Base-by-base conservation (phyloP, 1,139 yeast genomes). In the Blastobotrys ciferrii region DNA sequence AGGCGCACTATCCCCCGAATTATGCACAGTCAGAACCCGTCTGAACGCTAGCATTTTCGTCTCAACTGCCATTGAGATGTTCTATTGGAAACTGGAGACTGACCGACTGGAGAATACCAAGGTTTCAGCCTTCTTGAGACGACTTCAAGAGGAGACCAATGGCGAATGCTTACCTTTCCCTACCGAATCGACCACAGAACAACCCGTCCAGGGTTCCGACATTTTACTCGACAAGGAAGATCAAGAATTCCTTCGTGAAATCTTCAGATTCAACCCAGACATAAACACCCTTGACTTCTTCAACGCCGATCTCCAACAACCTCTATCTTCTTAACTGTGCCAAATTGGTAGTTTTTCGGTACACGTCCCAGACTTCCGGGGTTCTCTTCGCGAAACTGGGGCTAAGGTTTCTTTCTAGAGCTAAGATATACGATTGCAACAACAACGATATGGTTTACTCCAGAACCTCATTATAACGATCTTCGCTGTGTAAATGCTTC, bases 1-100 rank as follows among this genome's bases (percentile, higher is more conserved):
- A 4, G 44, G 47, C 32, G 32, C 30, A 6, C 39, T 54, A 18
- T 35, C 51, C 9, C 28, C 50, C 3, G 20, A 30, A 3, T 25
- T 54, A 18, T 53, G 57, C 37, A 20, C 35, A 9, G 40, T 51
- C 35, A 35, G 44, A 4, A 46, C 53, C n/a, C 42, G 57, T 12
- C 43, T 33, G 30, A 51, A 52, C 4, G 46, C 54, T 6, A 39
- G 53, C n/a, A 30, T 53, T 7, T 37, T 47, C 14, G 35, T 52
- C 3, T 50, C 53, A 30, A 42, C 47, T 7, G 39, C 28, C 15
- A 32, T 23, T 23, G 45, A 42, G 20, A 15, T 32, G 18, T 17
- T 41, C 6, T 41, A 30, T 20, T 41, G 43, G 43, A 32, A 41
- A 11, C 13, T 41, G 33, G 35, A 31, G 14, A 41, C 44, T 17